Evolutionary conservation across 2,329 filamentous ascomycete species (phyloP), one percentile per base, ranked within the genome.

Genomic region (Dothideomycetidae sp.): DNA sequence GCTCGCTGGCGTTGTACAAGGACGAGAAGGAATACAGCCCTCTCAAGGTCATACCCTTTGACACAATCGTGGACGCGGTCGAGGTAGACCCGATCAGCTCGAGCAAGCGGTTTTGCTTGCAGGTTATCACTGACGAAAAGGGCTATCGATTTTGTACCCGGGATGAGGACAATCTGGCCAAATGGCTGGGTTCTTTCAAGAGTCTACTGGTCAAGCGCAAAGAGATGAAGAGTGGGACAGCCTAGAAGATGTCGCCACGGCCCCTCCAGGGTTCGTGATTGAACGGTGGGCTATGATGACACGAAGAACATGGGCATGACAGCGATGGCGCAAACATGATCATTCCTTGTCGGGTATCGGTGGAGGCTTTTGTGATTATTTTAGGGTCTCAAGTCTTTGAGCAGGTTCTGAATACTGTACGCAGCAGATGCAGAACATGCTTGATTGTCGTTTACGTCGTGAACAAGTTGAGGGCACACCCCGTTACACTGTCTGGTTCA

Each of bases 51-150:
- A 65, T 94, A 21, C 75, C 81, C 3, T 73, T 96, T 49, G 66
- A 73, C 5, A 75, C 69, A 38, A 77, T 98, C 37, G 79, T 96
- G 50, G 82, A 92, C 48, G 86, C 83, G 1, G 86, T 94, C 14
- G 90, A 96, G 52, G 83, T 93, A 38, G 84, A 96, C 48, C 79
- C 86, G 0, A 64, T 93, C 44, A 88, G 81, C 50, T 79, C 72
- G 52, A 90, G 76, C 48, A 94, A 93, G 63, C 71, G 69, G 32
- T 76, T 81, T 53, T 96, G 90, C 57, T 68, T 96, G 55, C 88
- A 96, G 58, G 71, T 96, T 50, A 93, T 98, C 51, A 82, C 81
- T 23, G 88, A 94, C 50, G 88, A 96, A 53, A 90, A 64, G 44
- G 67, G 64, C 49, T 65, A 64, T 43, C 56, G 64, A 10, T 64